Evolutionary conservation across 176 grass and related monocot genomes (phyloP).

Genomic region (Ensete ventricosum): DNA sequence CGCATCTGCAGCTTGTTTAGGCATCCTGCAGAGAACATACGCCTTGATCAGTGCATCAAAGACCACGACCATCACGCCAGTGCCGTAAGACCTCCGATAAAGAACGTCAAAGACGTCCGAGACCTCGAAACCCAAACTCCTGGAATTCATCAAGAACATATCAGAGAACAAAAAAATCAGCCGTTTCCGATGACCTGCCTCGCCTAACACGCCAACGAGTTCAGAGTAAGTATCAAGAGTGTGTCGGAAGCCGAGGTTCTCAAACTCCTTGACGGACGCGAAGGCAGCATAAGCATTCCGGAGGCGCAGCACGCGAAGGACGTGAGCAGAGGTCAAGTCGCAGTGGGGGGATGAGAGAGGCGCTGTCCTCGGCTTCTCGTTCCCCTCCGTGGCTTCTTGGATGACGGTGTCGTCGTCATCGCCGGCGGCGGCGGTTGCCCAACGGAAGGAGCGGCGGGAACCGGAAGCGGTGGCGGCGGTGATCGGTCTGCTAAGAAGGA

Average conservation of each 20-base stretch:
- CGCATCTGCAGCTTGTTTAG: conserved; percentile 18
- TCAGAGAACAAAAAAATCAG: conserved; percentile 42
- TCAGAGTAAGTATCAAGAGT: conserved; percentile 36
- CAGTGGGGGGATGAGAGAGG: background rate
- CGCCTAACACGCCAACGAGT: conserved; percentile 33
- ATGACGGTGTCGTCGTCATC: background rate
- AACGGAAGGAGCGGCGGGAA: background rate
- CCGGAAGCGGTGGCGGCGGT: background rate
- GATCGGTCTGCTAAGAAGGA: background rate
- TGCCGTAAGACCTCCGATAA: conserved; percentile 8
- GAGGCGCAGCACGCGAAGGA: conserved; percentile 30
- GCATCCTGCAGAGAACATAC: conserved; percentile 16
- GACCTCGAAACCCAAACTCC: conserved; percentile 22
- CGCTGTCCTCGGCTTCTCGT: background rate
- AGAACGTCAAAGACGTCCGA: conserved; percentile 38
- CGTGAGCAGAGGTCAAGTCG: conserved; percentile 22
- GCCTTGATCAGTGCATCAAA: conserved; percentile 52
- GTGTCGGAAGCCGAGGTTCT: conserved; percentile 40
- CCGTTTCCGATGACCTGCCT: conserved; percentile 26
- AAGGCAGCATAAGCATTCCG: conserved; percentile 39
- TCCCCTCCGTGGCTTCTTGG: background rate
- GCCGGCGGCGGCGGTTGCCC: background rate
- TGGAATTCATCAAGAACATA: conserved; percentile 8
- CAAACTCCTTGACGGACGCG: conserved; percentile 49
- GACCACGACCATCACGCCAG: conserved; percentile 26